phyloP scores from a whole-genome alignment of 2,329 filamentous ascomycete species.

The Colletotrichum brevisporum region DNA sequence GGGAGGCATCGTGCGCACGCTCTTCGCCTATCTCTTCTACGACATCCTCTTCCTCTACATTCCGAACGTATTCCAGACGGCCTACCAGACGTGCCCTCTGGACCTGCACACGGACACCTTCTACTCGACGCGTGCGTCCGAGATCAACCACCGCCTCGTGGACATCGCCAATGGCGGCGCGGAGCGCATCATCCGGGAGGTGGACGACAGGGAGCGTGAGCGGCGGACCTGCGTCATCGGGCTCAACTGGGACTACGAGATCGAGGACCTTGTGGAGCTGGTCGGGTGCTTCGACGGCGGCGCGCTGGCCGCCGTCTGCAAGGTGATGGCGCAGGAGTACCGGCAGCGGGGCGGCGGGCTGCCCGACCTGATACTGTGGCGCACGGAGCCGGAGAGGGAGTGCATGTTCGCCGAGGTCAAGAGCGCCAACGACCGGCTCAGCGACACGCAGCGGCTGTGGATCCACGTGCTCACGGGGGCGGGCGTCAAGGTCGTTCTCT shows the following conservation, averaged over 20 bases:
- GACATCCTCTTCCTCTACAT: conserved; percentile 94
- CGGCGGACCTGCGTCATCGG: conserved; percentile 89
- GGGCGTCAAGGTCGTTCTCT: conserved; percentile 88
- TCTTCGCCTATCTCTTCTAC: conserved; percentile 92
- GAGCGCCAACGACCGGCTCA: conserved; percentile 90
- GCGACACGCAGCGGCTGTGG: conserved; percentile 96
- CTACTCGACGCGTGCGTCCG: conserved; percentile 85
- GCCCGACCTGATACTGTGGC: conserved; percentile 94
- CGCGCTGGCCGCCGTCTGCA: conserved; percentile 87
- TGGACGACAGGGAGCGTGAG: conserved; percentile 79
- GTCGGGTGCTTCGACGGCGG: conserved; percentile 83
- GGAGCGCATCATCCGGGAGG: conserved; percentile 72
- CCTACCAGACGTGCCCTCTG: conserved; percentile 92
- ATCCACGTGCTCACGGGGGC: conserved; percentile 92
- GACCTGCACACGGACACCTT: conserved; percentile 96
- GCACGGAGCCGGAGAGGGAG: conserved; percentile 57
- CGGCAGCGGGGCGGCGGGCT: conserved; percentile 87
- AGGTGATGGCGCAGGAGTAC: conserved; percentile 97
- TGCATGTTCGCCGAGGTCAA: conserved; percentile 87
- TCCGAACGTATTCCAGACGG: conserved; percentile 96
- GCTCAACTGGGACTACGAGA: conserved; percentile 88
- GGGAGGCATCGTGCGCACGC: conserved; percentile 90
- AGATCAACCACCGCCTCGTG: conserved; percentile 89
- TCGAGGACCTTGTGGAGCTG: conserved; percentile 85
- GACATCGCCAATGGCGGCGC: conserved; percentile 89